Percentiles rank a stretch among this genome's conserved stretches.
phyloP scores from a whole-genome alignment of 768 basidiomycete species.

The Hericium erinaceus region DNA sequence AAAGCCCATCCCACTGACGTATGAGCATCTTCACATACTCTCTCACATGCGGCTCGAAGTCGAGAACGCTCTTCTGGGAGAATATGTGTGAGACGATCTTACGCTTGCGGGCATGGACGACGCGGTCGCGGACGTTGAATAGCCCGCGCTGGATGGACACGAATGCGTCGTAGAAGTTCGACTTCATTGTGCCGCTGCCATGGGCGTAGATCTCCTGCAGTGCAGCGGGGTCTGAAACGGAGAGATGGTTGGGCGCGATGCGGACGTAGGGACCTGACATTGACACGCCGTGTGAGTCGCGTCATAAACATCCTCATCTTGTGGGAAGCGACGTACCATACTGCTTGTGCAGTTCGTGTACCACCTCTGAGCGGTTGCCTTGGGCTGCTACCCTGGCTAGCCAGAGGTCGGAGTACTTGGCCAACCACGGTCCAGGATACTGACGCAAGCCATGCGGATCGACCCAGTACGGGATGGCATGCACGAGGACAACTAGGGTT shows the following conservation, averaged over 20 bases:
- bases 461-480: slow-evolving; percentile 25
- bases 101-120: slow-evolving; percentile 75
- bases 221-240: slow-evolving; percentile 35
- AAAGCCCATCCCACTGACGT: slow-evolving; percentile 65
- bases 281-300: not conserved
- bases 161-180: slow-evolving; percentile 35
- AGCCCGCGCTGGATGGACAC: slow-evolving; percentile 43
- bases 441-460: slow-evolving; percentile 23
- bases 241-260: slow-evolving; percentile 37
- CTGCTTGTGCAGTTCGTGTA: slow-evolving; percentile 32
- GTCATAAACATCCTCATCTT: not conserved
- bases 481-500: slow-evolving; percentile 17
- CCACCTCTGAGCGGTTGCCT: slow-evolving; percentile 26
- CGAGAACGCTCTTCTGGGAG: slow-evolving; percentile 74
- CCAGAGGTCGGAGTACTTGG: slow-evolving; percentile 30
- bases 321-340: slow-evolving; percentile 23
- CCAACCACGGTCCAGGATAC: slow-evolving; percentile 31
- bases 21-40: slow-evolving; percentile 49
- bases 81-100: slow-evolving; percentile 86
- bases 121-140: slow-evolving; percentile 66
- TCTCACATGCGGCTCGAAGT: slow-evolving; percentile 76
- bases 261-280: slow-evolving; percentile 29
- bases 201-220: slow-evolving; percentile 34
- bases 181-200: slow-evolving; percentile 30
- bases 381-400: slow-evolving; percentile 24